Percentiles rank a stretch among this genome's conserved stretches.
These are phyloP conservation scores for Tuctoria greenei DNA, from an alignment of 176 grass and related monocot genomes.

Conservation along the genomic window DNA sequence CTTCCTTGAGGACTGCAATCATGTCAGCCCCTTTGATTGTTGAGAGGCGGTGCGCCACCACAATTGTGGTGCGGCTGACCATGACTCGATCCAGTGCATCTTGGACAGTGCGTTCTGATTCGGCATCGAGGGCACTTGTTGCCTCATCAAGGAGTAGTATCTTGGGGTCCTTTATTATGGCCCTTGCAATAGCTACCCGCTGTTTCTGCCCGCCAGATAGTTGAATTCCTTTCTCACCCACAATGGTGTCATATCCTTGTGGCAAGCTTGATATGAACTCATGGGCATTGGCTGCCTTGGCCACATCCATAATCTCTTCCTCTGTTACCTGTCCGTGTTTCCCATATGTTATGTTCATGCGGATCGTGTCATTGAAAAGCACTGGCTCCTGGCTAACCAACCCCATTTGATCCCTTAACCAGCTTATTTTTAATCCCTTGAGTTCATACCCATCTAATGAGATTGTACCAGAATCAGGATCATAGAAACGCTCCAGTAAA, in stretches of 20 bases:
- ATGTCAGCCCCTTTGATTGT: slow-evolving; percentile 66
- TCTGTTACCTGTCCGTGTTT: slow-evolving; percentile 45
- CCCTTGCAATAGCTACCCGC: slow-evolving; percentile 55
- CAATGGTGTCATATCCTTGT: slow-evolving; percentile 51
- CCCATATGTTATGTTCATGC: slow-evolving; percentile 54
- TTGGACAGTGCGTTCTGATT: slow-evolving; percentile 57
- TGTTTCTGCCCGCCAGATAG: slow-evolving; percentile 72
- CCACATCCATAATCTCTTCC: slow-evolving; percentile 49
- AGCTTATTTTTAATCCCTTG: slow-evolving; percentile 45
- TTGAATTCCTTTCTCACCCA: slow-evolving; percentile 57
- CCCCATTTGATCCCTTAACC: slow-evolving; percentile 60
- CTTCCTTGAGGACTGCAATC: slow-evolving; percentile 61
- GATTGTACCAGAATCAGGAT: slow-evolving; percentile 59
- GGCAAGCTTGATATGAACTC: slow-evolving; percentile 60
- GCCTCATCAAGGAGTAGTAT: slow-evolving; percentile 65
- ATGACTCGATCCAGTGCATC: slow-evolving; percentile 55
- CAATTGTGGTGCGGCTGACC: slow-evolving; percentile 50
- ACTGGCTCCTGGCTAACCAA: slow-evolving; percentile 61
- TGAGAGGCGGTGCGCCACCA: slow-evolving; percentile 61
- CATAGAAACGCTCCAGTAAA: slow-evolving; percentile 70
- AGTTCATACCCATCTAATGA: slow-evolving; percentile 55
- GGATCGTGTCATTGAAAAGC: slow-evolving; percentile 68
- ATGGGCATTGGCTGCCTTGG: slow-evolving; percentile 58
- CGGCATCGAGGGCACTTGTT: slow-evolving; percentile 55
- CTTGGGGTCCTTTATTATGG: slow-evolving; percentile 62